Conservation (phyloP, 352 stramenopile species). For the Globisporangium lucens region DNA sequence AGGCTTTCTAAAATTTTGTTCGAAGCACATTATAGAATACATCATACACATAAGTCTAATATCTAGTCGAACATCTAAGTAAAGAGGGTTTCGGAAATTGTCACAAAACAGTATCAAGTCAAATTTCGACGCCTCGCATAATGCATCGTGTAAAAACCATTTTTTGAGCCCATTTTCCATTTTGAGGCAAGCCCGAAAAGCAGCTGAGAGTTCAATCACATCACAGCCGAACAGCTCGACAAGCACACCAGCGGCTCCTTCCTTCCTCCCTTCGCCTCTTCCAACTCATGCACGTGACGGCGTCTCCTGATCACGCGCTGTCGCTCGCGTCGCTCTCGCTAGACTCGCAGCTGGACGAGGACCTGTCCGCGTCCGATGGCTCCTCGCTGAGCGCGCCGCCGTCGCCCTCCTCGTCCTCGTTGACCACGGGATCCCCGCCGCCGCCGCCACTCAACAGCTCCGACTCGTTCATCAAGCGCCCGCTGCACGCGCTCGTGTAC, state of each 20-base stretch:
- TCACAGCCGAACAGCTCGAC: not conserved
- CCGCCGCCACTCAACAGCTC: not conserved
- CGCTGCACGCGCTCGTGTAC: slow-evolving; percentile 39
- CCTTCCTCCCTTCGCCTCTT: not conserved
- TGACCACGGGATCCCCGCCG: not conserved
- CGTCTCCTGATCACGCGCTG: not conserved
- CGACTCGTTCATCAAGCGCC: slow-evolving; percentile 20
- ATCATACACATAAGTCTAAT: not conserved
- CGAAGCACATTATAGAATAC: not conserved
- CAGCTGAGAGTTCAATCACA: not conserved
- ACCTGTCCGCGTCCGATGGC: not conserved
- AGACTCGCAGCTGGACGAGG: not conserved
- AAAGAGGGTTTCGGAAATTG: not conserved
- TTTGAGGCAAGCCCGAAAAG: not conserved
- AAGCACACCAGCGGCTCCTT: not conserved
- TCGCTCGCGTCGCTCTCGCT: slow-evolving; percentile 3
- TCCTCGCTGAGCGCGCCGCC: slow-evolving; percentile 2
- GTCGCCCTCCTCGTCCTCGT: not conserved
- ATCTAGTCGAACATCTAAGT: not conserved
- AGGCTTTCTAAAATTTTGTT: not conserved
- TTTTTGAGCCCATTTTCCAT: not conserved
- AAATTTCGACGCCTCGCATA: not conserved
- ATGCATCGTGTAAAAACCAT: not conserved
- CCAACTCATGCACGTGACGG: not conserved
- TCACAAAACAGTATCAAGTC: not conserved